phyloP scores from a whole-genome alignment of 495 filamentous ascomycete species.

The Penicillium ochrochloron region DNA sequence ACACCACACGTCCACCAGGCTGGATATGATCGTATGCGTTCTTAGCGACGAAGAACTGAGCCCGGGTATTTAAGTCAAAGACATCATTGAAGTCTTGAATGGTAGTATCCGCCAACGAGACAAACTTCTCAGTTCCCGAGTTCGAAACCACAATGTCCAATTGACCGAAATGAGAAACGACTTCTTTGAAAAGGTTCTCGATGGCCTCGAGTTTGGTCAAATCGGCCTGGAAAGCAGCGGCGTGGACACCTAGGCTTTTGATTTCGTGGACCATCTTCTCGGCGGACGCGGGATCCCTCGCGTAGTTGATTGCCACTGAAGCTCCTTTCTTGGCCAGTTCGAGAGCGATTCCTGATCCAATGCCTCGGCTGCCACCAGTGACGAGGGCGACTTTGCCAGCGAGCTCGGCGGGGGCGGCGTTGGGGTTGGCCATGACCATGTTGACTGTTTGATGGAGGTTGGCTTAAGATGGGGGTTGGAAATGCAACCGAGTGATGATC shows the following conservation, averaged over 20 bases:
- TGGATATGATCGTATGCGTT: constrained; percentile 71
- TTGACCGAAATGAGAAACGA: constrained; percentile 67
- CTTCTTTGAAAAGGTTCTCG: constrained; percentile 62
- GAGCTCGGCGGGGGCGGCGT: constrained; percentile 36
- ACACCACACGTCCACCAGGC: constrained; percentile 66
- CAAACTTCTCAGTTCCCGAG: constrained; percentile 57
- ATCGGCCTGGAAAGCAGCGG: constrained; percentile 75
- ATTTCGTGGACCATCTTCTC: constrained; percentile 67
- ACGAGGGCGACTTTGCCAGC: constrained; percentile 74
- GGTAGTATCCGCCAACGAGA: constrained; percentile 66
- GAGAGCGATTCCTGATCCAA: constrained; percentile 75
- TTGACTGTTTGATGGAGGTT: constrained; percentile 1
- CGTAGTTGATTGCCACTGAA: constrained; percentile 79
- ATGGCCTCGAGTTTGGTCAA: constrained; percentile 70
- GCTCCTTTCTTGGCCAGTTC: constrained; percentile 76
- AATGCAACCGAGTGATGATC: neutral
- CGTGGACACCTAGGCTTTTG: constrained; percentile 60
- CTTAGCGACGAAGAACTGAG: constrained; percentile 84
- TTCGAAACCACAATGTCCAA: constrained; percentile 74
- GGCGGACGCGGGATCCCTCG: constrained; percentile 62
- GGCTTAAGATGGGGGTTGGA: neutral
- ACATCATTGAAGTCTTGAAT: constrained; percentile 76
- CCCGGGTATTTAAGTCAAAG: constrained; percentile 75
- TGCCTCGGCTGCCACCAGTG: constrained; percentile 73
- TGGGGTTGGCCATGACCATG: constrained; percentile 31